Evolutionary conservation across 306 rosid species (phyloP).

Genomic region (Dryas drummondii): DNA sequence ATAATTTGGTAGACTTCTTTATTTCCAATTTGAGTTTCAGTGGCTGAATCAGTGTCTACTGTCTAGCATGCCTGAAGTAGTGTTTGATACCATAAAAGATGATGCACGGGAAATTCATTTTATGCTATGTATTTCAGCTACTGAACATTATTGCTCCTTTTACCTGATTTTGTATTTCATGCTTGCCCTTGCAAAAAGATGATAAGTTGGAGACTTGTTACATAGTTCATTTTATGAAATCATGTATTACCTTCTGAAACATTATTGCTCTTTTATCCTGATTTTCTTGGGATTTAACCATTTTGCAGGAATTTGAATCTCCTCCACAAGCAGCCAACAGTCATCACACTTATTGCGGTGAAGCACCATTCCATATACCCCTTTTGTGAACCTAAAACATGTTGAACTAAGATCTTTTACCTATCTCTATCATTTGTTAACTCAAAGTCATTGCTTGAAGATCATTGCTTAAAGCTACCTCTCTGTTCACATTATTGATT

Average conservation of each 20-base stretch:
- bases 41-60: background rate
- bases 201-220: background rate
- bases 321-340: constrained; percentile 60
- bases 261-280: background rate
- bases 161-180: background rate
- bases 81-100: background rate
- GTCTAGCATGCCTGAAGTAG: background rate
- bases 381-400: background rate
- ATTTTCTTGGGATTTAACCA: constrained; percentile 19
- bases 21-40: background rate
- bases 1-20: background rate
- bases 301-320: constrained; percentile 72
- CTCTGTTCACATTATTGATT: constrained; percentile 19
- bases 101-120: background rate
- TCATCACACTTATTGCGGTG: constrained; percentile 66
- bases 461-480: constrained; percentile 9
- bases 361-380: constrained; percentile 19
- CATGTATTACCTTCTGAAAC: background rate
- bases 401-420: background rate
- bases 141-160: background rate
- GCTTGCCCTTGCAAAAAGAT: background rate
- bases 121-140: background rate
- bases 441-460: constrained; percentile 6
- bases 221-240: background rate
- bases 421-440: background rate